A percentile compares a stretch with the other conserved stretches of the same genome.
These are phyloP conservation scores for Monilinia polystroma DNA, from an alignment of 2,329 filamentous ascomycete species.

Conservation along the genomic window DNA sequence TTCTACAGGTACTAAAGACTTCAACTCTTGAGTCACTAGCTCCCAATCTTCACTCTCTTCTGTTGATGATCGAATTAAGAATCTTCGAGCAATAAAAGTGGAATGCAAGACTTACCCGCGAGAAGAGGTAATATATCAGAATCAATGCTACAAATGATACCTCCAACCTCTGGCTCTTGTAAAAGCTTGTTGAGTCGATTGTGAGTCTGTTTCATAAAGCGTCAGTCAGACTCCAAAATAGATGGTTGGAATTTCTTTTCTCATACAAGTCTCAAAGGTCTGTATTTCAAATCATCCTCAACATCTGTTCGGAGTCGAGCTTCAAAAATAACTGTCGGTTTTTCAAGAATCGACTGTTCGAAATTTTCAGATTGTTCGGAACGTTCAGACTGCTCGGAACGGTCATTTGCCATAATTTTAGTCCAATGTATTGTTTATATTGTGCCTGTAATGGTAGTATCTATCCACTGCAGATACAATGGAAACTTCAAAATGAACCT, in stretches of 20 bases:
- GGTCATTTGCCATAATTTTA: neutral
- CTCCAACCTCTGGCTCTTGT: constrained; percentile 2
- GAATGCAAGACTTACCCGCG: neutral
- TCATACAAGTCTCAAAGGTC: neutral
- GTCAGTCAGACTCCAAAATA: neutral
- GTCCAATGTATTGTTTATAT: neutral
- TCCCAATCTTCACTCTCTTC: neutral
- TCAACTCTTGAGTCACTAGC: neutral
- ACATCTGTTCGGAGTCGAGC: neutral
- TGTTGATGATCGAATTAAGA: neutral
- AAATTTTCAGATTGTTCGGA: no score
- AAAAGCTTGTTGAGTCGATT: neutral
- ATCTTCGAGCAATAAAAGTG: neutral
- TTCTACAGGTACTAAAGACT: constrained; percentile 11
- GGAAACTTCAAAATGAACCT: neutral
- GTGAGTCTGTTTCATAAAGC: neutral
- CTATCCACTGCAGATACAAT: neutral
- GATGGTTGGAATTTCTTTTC: neutral
- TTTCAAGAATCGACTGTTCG: neutral
- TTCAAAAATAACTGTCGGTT: constrained; percentile 10
- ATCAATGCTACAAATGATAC: constrained; percentile 1
- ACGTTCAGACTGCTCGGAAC: neutral
- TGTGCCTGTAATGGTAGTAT: neutral
- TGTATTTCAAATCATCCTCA: neutral
- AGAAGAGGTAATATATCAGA: constrained; percentile 13